Evolutionary conservation across 805 yeast species (phyloP).

Genomic region (Candida caryicola): DNA sequence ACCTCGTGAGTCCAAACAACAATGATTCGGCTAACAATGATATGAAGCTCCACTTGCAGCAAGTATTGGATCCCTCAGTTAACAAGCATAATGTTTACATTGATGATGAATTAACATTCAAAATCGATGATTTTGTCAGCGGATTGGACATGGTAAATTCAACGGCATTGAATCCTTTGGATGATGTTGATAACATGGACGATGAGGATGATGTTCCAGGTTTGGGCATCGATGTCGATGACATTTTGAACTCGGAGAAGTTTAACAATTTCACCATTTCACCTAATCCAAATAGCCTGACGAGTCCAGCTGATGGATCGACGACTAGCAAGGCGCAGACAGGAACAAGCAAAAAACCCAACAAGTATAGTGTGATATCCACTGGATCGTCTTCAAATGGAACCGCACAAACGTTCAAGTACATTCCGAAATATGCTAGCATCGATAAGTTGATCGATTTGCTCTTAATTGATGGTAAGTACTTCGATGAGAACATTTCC

Average conservation of each 20-base stretch:
- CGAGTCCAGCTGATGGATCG: neutral
- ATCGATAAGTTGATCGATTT: conserved; percentile 77
- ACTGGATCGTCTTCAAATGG: conserved; percentile 11
- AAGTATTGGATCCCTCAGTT: conserved; percentile 14
- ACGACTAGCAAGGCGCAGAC: neutral
- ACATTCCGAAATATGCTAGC: conserved; percentile 45
- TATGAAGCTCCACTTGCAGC: conserved; percentile 6
- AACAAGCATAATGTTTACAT: conserved; percentile 25
- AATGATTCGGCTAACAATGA: conserved; percentile 4
- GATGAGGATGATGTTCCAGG: conserved; percentile 38
- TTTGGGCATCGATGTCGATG: conserved; percentile 44
- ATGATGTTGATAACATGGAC: conserved; percentile 30
- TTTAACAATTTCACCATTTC: conserved; percentile 29
- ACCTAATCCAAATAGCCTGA: conserved; percentile 10
- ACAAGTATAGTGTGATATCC: conserved; percentile 20
- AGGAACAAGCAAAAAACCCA: conserved; percentile 11
- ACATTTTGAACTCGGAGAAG: conserved; percentile 38
- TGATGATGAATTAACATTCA: conserved; percentile 32
- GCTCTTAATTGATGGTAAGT: conserved; percentile 64
- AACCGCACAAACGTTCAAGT: conserved; percentile 8
- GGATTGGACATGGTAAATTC: conserved; percentile 24
- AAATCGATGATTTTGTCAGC: conserved; percentile 34
- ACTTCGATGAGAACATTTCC: conserved; percentile 44
- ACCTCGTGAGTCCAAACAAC: conserved; percentile 13
- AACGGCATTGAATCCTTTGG: conserved; percentile 15